These are phyloP conservation scores for Hirschioporus abietinus DNA, from an alignment of 768 basidiomycete genomes.

Conservation along the genomic window DNA sequence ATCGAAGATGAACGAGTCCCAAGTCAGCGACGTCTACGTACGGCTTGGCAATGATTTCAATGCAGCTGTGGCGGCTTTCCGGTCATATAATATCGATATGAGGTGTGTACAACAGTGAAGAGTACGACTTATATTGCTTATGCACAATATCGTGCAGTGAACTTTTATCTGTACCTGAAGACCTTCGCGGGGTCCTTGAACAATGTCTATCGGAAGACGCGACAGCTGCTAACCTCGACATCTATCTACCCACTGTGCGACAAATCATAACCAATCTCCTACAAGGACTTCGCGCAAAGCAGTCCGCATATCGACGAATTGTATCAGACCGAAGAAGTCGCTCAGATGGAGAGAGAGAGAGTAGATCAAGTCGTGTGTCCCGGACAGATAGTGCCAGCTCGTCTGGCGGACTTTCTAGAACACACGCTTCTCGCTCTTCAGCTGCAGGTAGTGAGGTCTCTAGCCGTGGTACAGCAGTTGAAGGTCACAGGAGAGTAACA, in stretches of 20 bases:
- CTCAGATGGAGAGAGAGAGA: constrained; percentile 40
- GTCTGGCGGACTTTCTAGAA: constrained; percentile 27
- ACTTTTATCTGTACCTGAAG: constrained; percentile 80
- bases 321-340: constrained; percentile 56
- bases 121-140: background rate
- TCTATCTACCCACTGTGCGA: constrained; percentile 87
- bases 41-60: constrained; percentile 97
- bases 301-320: constrained; percentile 78
- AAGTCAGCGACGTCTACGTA: constrained; percentile 97
- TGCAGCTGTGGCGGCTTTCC: constrained; percentile 84
- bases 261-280: constrained; percentile 90
- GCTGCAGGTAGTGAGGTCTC: background rate
- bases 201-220: constrained; percentile 90
- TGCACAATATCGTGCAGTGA: constrained; percentile 48
- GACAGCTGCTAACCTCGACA: constrained; percentile 73
- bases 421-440: constrained; percentile 36
- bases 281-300: constrained; percentile 89
- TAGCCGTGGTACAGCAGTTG: background rate
- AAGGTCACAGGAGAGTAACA: constrained; percentile 1
- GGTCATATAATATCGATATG: constrained; percentile 83
- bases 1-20: constrained; percentile 59
- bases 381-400: constrained; percentile 29
- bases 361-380: constrained; percentile 49
- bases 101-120: constrained; percentile 47
- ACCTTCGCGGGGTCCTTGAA: constrained; percentile 85